phyloP scores from a whole-genome alignment of 2,329 filamentous ascomycete species.

The Monilinia laxa region DNA sequence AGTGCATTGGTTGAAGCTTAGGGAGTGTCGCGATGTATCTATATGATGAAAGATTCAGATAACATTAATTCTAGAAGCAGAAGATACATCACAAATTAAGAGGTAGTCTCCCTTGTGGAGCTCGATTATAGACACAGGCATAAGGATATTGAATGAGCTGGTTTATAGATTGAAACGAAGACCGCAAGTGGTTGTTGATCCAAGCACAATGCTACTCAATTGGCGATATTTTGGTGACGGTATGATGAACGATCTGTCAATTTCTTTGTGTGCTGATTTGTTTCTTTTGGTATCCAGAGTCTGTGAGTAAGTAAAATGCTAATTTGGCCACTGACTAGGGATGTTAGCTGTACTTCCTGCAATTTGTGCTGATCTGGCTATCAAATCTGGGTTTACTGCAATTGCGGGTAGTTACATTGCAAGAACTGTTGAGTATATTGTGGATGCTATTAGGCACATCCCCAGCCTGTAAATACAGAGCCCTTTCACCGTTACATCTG shows the following conservation, averaged over 20 bases:
- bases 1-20: not conserved
- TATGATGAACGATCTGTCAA: not conserved
- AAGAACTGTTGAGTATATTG: too few species aligned
- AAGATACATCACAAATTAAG: not conserved
- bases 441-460: too few species aligned
- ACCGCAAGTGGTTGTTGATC: accelerated
- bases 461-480: too few species aligned
- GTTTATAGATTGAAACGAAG: not conserved
- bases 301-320: not conserved
- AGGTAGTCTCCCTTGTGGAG: too few species aligned
- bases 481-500: too few species aligned
- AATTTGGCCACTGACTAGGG: too few species aligned
- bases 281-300: not conserved
- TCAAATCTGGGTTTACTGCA: too few species aligned
- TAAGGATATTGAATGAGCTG: not conserved
- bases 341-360: not conserved
- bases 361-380: not conserved
- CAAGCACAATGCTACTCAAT: not conserved
- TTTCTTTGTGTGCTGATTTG: not conserved
- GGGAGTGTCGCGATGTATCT: not conserved
- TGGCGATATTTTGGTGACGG: too few species aligned
- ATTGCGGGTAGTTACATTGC: too few species aligned
- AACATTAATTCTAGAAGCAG: not conserved
- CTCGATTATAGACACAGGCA: not conserved
- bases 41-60: not conserved